phyloP scores from a whole-genome alignment of 768 basidiomycete species.

The Amanita phalloides region DNA sequence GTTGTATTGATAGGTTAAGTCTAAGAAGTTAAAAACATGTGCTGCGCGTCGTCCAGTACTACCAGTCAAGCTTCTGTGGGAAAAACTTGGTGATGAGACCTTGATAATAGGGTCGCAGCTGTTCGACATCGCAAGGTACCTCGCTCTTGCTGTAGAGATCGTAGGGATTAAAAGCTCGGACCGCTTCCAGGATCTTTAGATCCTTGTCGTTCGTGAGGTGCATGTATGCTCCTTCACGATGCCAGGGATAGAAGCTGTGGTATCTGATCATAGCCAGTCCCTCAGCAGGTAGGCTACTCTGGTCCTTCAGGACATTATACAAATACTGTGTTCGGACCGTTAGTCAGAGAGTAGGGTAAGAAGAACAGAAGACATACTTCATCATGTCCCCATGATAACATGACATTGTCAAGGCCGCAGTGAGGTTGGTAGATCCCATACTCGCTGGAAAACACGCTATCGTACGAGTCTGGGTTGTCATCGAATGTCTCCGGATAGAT shows the following conservation, averaged over 20 bases:
- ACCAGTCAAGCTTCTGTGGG: conserved; percentile 78
- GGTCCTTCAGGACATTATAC: conserved; percentile 75
- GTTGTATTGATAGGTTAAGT: neutral
- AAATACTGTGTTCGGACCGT: conserved; percentile 45
- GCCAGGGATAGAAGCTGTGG: conserved; percentile 95
- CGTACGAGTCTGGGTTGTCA: conserved; percentile 58
- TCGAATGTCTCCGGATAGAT: conserved; percentile 73
- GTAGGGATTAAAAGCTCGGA: conserved; percentile 86
- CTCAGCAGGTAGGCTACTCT: conserved; percentile 70
- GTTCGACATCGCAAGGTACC: conserved; percentile 45
- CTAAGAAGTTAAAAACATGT: neutral
- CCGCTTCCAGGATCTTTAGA: conserved; percentile 52
- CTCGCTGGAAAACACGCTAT: conserved; percentile 58
- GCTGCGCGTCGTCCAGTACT: neutral
- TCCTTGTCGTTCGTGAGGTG: conserved; percentile 75
- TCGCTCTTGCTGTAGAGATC: conserved; percentile 91
- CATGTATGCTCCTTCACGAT: conserved; percentile 76
- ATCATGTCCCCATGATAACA: conserved; percentile 89
- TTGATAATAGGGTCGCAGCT: conserved; percentile 77
- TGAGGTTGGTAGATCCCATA: conserved; percentile 68
- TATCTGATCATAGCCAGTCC: conserved; percentile 89
- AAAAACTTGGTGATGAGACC: conserved; percentile 79
- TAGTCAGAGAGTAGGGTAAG: neutral
- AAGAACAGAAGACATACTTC: conserved; percentile 41
- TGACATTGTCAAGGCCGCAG: conserved; percentile 79